Conservation (phyloP, 1,284 basidiomycete species). For the Takashimella koratensis region DNA sequence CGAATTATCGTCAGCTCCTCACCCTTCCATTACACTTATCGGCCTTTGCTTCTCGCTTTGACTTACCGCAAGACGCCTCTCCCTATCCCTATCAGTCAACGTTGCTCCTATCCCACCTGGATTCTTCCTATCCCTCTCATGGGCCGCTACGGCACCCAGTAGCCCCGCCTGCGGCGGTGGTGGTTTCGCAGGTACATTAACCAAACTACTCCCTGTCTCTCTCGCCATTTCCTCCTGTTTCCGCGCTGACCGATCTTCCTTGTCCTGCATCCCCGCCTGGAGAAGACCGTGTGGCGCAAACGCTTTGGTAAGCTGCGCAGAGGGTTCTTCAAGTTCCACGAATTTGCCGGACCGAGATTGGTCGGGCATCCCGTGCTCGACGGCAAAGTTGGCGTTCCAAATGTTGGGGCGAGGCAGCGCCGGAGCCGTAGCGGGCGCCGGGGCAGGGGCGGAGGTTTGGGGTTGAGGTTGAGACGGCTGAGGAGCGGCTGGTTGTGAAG, state of each 20-base stretch:
- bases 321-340: constrained; percentile 70
- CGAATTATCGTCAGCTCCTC: neutral
- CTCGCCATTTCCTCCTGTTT: constrained; percentile 88
- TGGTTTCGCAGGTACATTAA: constrained; percentile 91
- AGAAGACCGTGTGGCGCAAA: constrained; percentile 92
- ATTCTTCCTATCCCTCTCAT: constrained; percentile 88
- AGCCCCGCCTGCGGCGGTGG: constrained; percentile 93
- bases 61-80: constrained; percentile 68
- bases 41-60: too few species aligned
- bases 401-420: constrained; percentile 57
- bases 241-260: constrained; percentile 90
- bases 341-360: constrained; percentile 54
- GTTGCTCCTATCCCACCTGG: constrained; percentile 92
- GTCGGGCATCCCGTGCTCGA: constrained; percentile 54
- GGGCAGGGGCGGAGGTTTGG: constrained; percentile 5
- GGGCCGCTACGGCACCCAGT: constrained; percentile 89
- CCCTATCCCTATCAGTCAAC: constrained; percentile 89
- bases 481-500: constrained; percentile 9
- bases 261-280: constrained; percentile 90
- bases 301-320: constrained; percentile 78
- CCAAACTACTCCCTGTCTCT: constrained; percentile 79
- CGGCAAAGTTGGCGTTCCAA: constrained; percentile 81
- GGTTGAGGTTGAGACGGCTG: neutral
- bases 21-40: neutral
- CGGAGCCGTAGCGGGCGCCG: constrained; percentile 11